phyloP scores from a whole-genome alignment of 768 basidiomycete genomes.

The Boletus eberwhitei region DNA sequence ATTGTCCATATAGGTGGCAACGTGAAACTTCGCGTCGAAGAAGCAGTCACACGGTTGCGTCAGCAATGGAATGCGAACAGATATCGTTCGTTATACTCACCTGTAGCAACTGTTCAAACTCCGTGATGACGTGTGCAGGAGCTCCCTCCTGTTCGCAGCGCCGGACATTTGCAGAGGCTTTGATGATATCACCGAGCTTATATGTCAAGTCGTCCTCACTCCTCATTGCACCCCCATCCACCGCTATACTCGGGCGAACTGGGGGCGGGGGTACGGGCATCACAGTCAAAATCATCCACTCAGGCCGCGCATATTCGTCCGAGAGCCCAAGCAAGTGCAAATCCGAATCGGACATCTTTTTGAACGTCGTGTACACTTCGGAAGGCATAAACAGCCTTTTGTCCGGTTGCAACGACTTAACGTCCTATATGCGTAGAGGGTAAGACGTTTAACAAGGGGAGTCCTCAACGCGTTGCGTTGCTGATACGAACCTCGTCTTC shows the following conservation, averaged over 20 bases:
- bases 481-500: constrained; percentile 81
- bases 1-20: constrained; percentile 99
- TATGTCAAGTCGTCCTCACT: constrained; percentile 99
- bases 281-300: constrained; percentile 99
- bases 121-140: constrained; percentile 91
- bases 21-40: constrained; percentile 70
- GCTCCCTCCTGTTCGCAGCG: constrained; percentile 95
- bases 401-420: constrained; percentile 77
- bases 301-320: constrained; percentile 93
- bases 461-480: constrained; percentile 1
- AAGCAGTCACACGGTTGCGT: background rate
- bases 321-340: constrained; percentile 87
- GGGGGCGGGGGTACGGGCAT: constrained; percentile 97
- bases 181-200: constrained; percentile 95
- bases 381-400: constrained; percentile 79
- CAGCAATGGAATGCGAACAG: background rate
- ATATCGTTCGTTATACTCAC: constrained; percentile 38
- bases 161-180: constrained; percentile 88
- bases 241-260: constrained; percentile 95
- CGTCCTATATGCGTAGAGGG: constrained; percentile 48
- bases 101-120: constrained; percentile 95
- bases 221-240: constrained; percentile 94
- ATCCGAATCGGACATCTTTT: constrained; percentile 91
- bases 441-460: constrained; percentile 10
- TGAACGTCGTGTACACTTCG: constrained; percentile 91